Evolutionary conservation across 257 asterid genomes (phyloP).

Genomic region (Nicotiana attenuata): DNA sequence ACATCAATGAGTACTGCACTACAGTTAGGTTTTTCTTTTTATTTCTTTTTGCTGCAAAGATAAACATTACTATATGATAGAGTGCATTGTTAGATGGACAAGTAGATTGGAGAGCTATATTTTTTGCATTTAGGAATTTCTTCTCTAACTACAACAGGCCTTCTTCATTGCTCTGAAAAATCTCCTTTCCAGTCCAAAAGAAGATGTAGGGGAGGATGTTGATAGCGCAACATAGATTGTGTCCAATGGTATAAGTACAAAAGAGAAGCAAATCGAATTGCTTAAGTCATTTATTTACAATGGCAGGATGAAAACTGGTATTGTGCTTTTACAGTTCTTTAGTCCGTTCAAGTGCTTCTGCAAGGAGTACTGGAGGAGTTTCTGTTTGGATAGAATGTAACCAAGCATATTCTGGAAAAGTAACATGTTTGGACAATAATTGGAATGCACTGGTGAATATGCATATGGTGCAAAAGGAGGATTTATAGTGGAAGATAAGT

Average conservation of each 20-base stretch:
- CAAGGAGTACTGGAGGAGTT: neutral
- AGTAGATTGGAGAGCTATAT: neutral
- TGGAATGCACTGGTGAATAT: neutral
- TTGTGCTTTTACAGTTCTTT: neutral
- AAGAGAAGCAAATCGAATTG: conserved; percentile 4
- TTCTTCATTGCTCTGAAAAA: neutral
- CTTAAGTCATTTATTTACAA: neutral
- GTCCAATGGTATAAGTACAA: neutral
- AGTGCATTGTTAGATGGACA: neutral
- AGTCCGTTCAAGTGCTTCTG: neutral
- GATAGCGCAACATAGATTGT: neutral
- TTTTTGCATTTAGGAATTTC: neutral
- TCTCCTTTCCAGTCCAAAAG: neutral
- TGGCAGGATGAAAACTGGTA: neutral
- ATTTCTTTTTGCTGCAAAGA: neutral
- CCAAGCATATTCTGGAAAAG: neutral
- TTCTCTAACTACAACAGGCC: neutral
- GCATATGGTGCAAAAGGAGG: neutral
- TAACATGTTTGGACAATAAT: neutral
- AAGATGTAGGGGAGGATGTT: neutral
- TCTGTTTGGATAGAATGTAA: neutral
- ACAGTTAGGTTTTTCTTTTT: neutral
- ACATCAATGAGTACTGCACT: neutral
- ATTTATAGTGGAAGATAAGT: neutral
- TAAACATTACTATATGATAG: neutral